phyloP scores from a whole-genome alignment of 371 early-diverging fungal genomes.

The Basidiobolus meristosporus region DNA sequence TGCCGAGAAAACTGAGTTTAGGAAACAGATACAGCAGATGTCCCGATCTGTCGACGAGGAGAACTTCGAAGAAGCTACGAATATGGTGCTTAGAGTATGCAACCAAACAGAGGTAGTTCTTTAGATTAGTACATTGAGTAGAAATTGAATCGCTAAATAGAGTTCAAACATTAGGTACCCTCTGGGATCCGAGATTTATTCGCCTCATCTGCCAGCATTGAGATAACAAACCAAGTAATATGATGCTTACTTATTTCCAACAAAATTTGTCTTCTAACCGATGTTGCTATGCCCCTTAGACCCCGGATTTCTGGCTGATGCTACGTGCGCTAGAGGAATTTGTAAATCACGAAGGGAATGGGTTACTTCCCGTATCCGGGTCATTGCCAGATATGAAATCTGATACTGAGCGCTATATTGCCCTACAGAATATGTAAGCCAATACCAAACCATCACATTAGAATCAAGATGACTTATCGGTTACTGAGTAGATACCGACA shows the following conservation, averaged over 20 bases:
- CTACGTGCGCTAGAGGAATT: conserved; percentile 59
- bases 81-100: conserved; percentile 27
- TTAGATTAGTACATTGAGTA: neutral
- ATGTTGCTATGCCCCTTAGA: conserved; percentile 14
- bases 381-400: conserved; percentile 92
- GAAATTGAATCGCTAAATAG: neutral
- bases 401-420: conserved; percentile 67
- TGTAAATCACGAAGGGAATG: conserved; percentile 44
- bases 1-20: conserved; percentile 41
- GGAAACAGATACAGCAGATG: conserved; percentile 24
- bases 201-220: conserved; percentile 21
- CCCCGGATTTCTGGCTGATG: conserved; percentile 72
- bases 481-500: conserved; percentile 61
- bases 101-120: conserved; percentile 10
- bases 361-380: conserved; percentile 67
- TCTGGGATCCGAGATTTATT: conserved; percentile 23
- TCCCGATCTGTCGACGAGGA: conserved; percentile 51
- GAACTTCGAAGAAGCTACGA: conserved; percentile 74
- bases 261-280: neutral
- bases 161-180: conserved; percentile 15
- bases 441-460: too few species aligned
- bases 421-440: conserved; percentile 57
- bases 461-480: too few species aligned
- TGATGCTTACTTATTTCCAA: neutral
- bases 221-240: conserved; percentile 22